These are phyloP conservation scores for Diutina siamensis DNA, from an alignment of 1,139 yeast genomes.

Conservation along the genomic window DNA sequence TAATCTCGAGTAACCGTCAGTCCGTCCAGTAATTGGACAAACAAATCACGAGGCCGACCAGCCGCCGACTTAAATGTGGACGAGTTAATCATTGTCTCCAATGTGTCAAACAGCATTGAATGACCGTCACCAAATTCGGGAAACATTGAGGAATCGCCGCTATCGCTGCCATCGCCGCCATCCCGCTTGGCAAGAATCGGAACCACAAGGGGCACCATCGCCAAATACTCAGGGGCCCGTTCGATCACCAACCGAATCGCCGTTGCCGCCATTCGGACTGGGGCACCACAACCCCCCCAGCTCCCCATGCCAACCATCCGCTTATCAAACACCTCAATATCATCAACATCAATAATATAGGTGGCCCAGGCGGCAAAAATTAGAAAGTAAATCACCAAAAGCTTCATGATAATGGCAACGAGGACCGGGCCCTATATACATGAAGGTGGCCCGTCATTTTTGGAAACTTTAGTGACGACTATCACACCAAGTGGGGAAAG, in stretches of 20 bases:
- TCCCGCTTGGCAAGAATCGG: neutral
- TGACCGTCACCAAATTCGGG: neutral
- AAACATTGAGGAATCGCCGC: too few relatives aligned
- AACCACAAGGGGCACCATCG: neutral
- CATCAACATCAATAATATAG: neutral
- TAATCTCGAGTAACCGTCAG: neutral
- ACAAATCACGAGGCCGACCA: neutral
- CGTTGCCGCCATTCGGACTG: neutral
- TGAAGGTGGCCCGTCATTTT: neutral
- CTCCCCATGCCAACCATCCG: neutral
- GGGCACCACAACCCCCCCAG: neutral
- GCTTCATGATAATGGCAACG: neutral
- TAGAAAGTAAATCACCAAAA: neutral
- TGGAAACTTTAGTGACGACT: neutral
- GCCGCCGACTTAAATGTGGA: neutral
- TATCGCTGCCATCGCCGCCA: neutral
- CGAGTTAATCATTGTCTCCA: neutral
- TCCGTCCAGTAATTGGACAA: neutral
- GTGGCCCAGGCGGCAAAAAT: neutral
- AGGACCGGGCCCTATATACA: neutral
- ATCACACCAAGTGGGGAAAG: constrained; percentile 3
- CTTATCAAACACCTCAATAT: neutral
- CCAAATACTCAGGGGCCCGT: neutral
- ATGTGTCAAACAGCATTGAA: neutral
- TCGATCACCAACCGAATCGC: neutral